These are phyloP conservation scores for Colletotrichum zoysiae DNA, from an alignment of 2,329 filamentous ascomycete species.

Conservation along the genomic window DNA sequence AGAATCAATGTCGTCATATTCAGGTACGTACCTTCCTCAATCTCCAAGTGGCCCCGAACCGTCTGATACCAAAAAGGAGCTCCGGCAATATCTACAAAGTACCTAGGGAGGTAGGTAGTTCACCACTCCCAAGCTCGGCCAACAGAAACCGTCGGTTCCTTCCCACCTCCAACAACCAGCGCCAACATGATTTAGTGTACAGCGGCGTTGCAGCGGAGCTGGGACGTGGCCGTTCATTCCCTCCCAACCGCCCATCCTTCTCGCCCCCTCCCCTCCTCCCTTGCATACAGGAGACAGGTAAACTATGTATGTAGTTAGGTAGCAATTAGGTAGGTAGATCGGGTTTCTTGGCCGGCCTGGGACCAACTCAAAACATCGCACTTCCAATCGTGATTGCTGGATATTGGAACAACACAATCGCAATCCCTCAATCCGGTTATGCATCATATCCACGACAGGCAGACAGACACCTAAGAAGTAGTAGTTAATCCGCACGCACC, in stretches of 20 bases:
- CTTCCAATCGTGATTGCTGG: neutral
- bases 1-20: slow-evolving; percentile 37
- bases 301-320: neutral
- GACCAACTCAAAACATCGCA: neutral
- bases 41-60: slow-evolving; percentile 2
- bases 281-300: slow-evolving; percentile 2
- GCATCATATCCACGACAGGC: neutral
- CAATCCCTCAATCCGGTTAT: slow-evolving; percentile 12
- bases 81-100: neutral
- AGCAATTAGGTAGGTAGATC: too few species aligned
- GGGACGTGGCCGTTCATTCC: neutral
- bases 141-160: slow-evolving; percentile 18
- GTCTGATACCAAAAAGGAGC: neutral
- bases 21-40: neutral
- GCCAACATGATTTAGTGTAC: neutral
- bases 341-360: neutral
- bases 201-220: too few species aligned
- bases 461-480: neutral
- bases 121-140: neutral
- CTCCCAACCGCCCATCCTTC: neutral
- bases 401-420: neutral
- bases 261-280: slow-evolving; percentile 5
- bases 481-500: neutral
- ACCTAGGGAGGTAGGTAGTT: too few species aligned
- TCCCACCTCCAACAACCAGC: neutral